Base-by-base conservation (phyloP, 2,329 filamentous ascomycete species). In the Apiospora saccharicola region DNA sequence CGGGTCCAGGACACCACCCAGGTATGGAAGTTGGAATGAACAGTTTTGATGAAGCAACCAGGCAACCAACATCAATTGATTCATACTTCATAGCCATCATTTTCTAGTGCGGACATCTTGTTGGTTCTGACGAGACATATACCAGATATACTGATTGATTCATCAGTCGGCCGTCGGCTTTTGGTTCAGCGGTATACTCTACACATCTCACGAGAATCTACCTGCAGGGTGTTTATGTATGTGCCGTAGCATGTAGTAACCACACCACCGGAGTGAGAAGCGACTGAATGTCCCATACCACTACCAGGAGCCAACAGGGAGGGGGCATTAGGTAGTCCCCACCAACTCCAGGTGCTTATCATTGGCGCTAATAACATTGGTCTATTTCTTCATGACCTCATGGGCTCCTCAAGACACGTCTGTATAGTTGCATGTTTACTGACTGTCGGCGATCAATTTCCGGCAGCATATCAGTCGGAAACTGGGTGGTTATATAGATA, bases 261-360 rank as follows among this genome's bases (percentile, higher is more conserved):
- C 53, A 57, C 26, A 34, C 53, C 30, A 34, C 53, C 53, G 53
- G 53, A 26, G 34, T 30, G 53, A 5, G 57, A 64, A n/a, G 57
- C 34, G 57, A 64, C 37, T 34, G 34, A 26, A 26, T 57, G 51
- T 57, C 34, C 26, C 51, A 57, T 19, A n/a, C n/a, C n/a, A n/a
- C n/a, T n/a, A n/a, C n/a, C n/a, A n/a, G n/a, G n/a, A n/a, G n/a
- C n/a, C n/a, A n/a, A n/a, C 41, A 3, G 7, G 53, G 19, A 22
- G 51, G 34, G 57, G 34, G 22, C 57, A 64, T 30, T 30, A 30
- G 26, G 26, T n/a, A 64, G 57, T 61, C 57, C 14, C 57, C 57
- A 64, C 57, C 12, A 22, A 24, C 57, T 64, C 57, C 57, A 64
- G 57, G 57, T 64, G 34, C 57, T 64, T 64, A 64, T 64, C 57